phyloP scores from a whole-genome alignment of 257 asterid genomes.

The Ajuga chamaepitys region DNA sequence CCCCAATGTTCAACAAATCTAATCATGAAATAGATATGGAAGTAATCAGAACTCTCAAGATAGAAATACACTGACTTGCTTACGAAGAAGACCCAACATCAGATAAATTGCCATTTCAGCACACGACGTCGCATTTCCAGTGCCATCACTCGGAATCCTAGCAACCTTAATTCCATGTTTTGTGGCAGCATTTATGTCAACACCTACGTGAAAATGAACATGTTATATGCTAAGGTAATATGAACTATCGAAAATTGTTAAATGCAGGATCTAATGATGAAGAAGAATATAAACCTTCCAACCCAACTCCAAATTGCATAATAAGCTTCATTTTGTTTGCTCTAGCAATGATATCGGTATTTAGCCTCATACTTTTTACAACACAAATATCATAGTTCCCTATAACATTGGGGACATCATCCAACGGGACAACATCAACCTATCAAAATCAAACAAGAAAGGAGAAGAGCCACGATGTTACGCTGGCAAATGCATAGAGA shows the following conservation, averaged over 20 bases:
- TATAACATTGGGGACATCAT: conserved; percentile 54
- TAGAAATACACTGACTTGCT: conserved; percentile 60
- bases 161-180: conserved; percentile 84
- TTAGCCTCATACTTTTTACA: conserved; percentile 53
- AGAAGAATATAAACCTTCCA: conserved; percentile 56
- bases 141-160: conserved; percentile 66
- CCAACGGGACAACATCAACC: conserved; percentile 76
- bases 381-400: conserved; percentile 75
- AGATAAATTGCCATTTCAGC: conserved; percentile 97
- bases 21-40: neutral
- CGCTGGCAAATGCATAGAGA: no score
- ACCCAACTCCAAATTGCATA: conserved; percentile 96
- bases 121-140: conserved; percentile 95
- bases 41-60: conserved; percentile 12
- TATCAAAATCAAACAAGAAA: conserved; percentile 11
- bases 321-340: conserved; percentile 85
- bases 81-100: conserved; percentile 94
- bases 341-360: conserved; percentile 60
- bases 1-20: neutral
- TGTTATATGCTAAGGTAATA: neutral
- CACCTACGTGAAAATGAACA: conserved; percentile 34
- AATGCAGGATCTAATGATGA: neutral
- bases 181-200: conserved; percentile 80
- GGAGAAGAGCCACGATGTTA: no score
- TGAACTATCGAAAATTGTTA: neutral